Percentiles rank a stretch among this genome's conserved stretches.
Evolutionary conservation across 345 rosid species (phyloP).

Genomic region (Eucalyptus pauciflora): DNA sequence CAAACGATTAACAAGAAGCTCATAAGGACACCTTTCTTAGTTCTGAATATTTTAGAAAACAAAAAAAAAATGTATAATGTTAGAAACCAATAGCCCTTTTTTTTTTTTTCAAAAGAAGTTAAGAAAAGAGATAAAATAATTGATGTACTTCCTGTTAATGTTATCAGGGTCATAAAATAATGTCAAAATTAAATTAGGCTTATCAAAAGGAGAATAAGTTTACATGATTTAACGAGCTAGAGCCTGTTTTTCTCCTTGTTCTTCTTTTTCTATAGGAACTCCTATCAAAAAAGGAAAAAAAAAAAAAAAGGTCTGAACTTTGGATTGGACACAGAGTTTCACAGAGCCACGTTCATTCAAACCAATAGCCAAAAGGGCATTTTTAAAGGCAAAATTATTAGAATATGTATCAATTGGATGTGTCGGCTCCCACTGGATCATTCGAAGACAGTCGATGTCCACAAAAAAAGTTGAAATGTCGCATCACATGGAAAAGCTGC

Average conservation of each 20-base stretch:
- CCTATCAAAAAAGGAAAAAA: background rate
- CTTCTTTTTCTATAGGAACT: background rate
- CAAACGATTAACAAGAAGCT: background rate
- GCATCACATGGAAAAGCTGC: background rate
- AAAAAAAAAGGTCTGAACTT: background rate
- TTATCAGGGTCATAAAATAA: background rate
- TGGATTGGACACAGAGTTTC: background rate
- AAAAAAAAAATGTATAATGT: background rate
- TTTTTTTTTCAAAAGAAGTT: background rate
- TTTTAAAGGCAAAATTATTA: background rate
- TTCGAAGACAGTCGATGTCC: background rate
- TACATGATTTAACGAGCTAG: background rate
- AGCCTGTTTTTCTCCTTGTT: background rate
- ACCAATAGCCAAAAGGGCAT: background rate
- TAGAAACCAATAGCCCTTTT: background rate
- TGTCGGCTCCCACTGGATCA: background rate
- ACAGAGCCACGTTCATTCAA: background rate
- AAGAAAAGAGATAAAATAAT: background rate
- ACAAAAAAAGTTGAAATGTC: background rate
- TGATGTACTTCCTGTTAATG: background rate
- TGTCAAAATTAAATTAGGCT: background rate
- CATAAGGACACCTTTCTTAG: background rate
- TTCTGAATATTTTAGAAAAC: background rate
- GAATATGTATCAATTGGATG: background rate
- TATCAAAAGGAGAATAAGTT: background rate